Percentiles rank a stretch among this genome's conserved stretches.
These are phyloP conservation scores for Daldinia decipiens DNA, from an alignment of 495 filamentous ascomycete species.

Conservation along the genomic window DNA sequence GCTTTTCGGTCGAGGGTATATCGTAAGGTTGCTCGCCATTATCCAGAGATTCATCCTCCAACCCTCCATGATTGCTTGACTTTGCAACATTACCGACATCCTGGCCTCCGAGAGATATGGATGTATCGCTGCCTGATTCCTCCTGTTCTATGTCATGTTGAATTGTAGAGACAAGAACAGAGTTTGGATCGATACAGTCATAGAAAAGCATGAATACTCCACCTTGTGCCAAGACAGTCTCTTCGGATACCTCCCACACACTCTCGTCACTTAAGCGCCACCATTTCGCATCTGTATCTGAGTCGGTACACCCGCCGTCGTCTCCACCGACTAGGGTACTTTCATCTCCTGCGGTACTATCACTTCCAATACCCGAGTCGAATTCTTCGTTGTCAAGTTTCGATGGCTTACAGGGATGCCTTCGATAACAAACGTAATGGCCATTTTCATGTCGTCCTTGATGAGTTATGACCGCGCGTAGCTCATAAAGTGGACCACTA, in stretches of 20 bases:
- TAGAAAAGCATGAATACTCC: slow-evolving; percentile 98
- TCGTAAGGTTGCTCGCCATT: not conserved
- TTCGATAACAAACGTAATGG: slow-evolving; percentile 91
- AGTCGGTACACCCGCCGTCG: slow-evolving; percentile 41
- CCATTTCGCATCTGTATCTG: slow-evolving; percentile 65
- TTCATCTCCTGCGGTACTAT: slow-evolving; percentile 6
- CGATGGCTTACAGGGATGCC: slow-evolving; percentile 59
- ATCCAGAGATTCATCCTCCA: not conserved
- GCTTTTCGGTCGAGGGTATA: not conserved
- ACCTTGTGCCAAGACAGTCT: slow-evolving; percentile 76
- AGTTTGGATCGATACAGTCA: slow-evolving; percentile 67
- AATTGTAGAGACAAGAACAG: slow-evolving; percentile 39
- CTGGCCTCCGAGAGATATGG: not conserved
- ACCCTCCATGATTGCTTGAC: not conserved
- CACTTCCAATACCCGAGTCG: slow-evolving; percentile 4
- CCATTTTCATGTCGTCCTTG: slow-evolving; percentile 92
- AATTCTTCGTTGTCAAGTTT: slow-evolving; percentile 13
- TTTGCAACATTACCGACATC: not conserved
- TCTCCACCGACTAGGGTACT: slow-evolving; percentile 50
- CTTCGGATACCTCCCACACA: slow-evolving; percentile 77
- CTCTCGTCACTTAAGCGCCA: slow-evolving; percentile 89
- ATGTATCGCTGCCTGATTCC: not conserved
- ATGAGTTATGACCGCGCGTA: slow-evolving; percentile 89
- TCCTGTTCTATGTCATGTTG: slow-evolving; percentile 2
- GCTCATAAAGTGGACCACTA: slow-evolving; percentile 73